A percentile compares a stretch with the other conserved stretches of the same genome.
These are phyloP conservation scores for Galerina sulciceps DNA, from an alignment of 768 basidiomycete species.

Conservation along the genomic window DNA sequence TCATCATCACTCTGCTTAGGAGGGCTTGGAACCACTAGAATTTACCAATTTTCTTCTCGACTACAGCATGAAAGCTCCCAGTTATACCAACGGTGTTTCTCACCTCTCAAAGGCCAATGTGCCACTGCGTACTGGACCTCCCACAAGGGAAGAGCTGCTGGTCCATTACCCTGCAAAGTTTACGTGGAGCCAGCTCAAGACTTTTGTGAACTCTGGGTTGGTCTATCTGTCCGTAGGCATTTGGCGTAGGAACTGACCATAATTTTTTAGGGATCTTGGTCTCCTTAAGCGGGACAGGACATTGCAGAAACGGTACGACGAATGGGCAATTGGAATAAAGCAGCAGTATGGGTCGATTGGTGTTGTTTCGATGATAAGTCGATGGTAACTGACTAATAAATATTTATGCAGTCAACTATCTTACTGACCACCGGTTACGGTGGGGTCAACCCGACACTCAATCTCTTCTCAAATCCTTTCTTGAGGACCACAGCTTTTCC, in stretches of 20 bases:
- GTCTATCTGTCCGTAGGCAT: slow-evolving; percentile 13
- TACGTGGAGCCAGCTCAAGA: slow-evolving; percentile 76
- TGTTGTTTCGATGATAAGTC: slow-evolving; percentile 33
- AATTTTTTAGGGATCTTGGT: slow-evolving; percentile 67
- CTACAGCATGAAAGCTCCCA: background rate
- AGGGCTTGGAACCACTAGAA: too few species aligned
- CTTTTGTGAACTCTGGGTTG: slow-evolving; percentile 81
- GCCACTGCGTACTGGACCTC: slow-evolving; percentile 59
- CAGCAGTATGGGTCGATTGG: slow-evolving; percentile 68
- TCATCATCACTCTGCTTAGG: too few species aligned
- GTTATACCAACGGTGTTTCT: background rate
- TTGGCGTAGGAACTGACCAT: background rate
- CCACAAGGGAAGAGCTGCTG: slow-evolving; percentile 69
- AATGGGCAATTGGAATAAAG: slow-evolving; percentile 60
- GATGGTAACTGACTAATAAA: background rate
- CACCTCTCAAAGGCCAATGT: slow-evolving; percentile 29
- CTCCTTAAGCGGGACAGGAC: slow-evolving; percentile 74
- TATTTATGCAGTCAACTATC: slow-evolving; percentile 62
- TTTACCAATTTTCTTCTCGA: background rate
- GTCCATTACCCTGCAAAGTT: slow-evolving; percentile 75
- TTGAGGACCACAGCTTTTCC: slow-evolving; percentile 36
- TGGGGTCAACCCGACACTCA: slow-evolving; percentile 77
- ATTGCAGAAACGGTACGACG: slow-evolving; percentile 70
- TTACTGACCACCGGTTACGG: slow-evolving; percentile 68
- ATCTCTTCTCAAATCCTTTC: slow-evolving; percentile 58